Conservation (phyloP, 306 rosid species). For the Oxytropis ochrocephala region DNA sequence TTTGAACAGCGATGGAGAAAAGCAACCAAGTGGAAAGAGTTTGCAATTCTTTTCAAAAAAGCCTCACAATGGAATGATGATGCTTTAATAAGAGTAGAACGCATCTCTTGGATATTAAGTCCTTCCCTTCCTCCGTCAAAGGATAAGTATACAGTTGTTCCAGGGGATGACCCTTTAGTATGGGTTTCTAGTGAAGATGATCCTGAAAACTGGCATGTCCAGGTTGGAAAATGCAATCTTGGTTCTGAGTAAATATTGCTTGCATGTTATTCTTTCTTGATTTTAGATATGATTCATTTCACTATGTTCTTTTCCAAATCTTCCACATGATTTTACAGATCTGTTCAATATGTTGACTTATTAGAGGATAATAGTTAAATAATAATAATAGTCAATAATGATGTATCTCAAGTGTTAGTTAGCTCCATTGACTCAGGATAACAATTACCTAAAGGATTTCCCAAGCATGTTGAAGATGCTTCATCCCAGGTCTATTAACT, state of each 20-base stretch:
- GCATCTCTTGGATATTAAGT: conserved; percentile 92
- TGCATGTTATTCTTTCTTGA: conserved; percentile 5
- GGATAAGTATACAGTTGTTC: conserved; percentile 37
- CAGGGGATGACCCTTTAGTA: conserved; percentile 49
- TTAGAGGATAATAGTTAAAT: no score
- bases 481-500: conserved; percentile 39
- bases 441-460: conserved; percentile 92
- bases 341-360: no score
- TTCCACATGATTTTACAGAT: conserved; percentile 46
- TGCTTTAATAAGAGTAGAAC: conserved; percentile 63
- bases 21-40: conserved; percentile 75
- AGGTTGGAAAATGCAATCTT: conserved; percentile 51
- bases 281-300: conserved; percentile 3
- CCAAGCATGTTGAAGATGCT: conserved; percentile 42
- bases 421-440: conserved; percentile 95
- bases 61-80: conserved; percentile 71
- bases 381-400: no score
- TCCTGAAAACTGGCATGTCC: conserved; percentile 90
- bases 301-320: conserved; percentile 16
- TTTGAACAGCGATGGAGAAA: conserved; percentile 94
- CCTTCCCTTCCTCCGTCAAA: conserved; percentile 31
- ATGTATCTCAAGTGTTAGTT: no score
- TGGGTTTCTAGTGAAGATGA: conserved; percentile 54
- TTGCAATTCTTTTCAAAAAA: conserved; percentile 46
- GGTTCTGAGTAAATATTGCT: conserved; percentile 1